Conservation (phyloP, 2,329 filamentous ascomycete species). For the Graphiopsis chlorocephala region DNA sequence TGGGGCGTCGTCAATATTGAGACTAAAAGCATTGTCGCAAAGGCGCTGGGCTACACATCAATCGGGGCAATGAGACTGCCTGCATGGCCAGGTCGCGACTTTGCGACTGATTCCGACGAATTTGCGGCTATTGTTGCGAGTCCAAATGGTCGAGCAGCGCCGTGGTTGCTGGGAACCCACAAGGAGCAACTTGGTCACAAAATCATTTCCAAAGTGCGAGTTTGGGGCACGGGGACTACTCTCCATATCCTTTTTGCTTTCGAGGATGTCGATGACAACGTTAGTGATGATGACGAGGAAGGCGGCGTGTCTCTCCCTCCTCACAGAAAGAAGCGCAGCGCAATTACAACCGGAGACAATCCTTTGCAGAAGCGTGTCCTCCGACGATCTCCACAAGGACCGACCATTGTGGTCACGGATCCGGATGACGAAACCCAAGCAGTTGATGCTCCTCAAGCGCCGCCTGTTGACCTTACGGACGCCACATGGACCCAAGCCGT, state of each 20-base stretch:
- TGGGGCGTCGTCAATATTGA: not conserved
- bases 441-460: not conserved
- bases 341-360: not conserved
- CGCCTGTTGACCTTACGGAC: not conserved
- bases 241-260: not conserved
- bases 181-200: conserved; percentile 9
- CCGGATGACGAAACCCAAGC: too few relatives aligned
- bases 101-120: not conserved
- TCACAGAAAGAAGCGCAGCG: not conserved
- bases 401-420: too few relatives aligned
- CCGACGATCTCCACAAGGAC: not conserved
- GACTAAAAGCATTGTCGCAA: not conserved
- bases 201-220: not conserved
- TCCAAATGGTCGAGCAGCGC: conserved; percentile 1
- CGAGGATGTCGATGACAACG: not conserved
- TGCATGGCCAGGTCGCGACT: not conserved
- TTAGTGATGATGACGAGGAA: not conserved
- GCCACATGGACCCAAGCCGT: not conserved
- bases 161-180: not conserved
- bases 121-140: not conserved
- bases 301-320: not conserved
- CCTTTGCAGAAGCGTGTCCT: not conserved
- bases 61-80: not conserved
- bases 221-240: not conserved
- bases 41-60: not conserved